A percentile compares a stretch with the other conserved stretches of the same genome.
These are phyloP conservation scores for Murraya koenigii DNA, from an alignment of 345 rosid species.

Conservation along the genomic window DNA sequence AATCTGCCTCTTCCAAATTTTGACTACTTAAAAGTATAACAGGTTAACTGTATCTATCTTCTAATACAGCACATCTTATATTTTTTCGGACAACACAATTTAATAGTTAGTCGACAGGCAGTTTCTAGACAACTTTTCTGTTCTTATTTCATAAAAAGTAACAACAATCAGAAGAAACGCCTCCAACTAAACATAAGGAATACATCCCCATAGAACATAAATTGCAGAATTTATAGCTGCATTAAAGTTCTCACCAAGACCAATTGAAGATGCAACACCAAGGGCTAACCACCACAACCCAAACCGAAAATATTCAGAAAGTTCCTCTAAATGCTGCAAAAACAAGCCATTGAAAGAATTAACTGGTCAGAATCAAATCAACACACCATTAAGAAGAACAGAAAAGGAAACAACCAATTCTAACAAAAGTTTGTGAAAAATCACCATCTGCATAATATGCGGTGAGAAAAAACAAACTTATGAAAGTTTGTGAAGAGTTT, in stretches of 20 bases:
- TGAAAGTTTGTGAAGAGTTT: neutral
- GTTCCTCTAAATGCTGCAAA: constrained; percentile 80
- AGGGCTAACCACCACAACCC: constrained; percentile 95
- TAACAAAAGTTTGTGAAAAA: neutral
- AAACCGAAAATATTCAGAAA: constrained; percentile 56
- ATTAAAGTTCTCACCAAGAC: constrained; percentile 74
- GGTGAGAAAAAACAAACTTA: neutral
- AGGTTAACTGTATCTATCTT: neutral
- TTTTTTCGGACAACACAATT: neutral
- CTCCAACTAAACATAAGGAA: neutral
- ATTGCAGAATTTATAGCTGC: neutral
- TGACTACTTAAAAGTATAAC: neutral
- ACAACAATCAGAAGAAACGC: neutral
- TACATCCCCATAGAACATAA: neutral
- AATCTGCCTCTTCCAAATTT: neutral
- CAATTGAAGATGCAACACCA: constrained; percentile 98
- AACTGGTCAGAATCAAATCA: neutral
- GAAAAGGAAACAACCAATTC: neutral
- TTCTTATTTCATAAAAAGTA: neutral
- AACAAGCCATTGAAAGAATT: constrained; percentile 16
- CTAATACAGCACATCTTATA: neutral
- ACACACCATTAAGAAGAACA: neutral
- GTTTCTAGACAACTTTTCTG: neutral
- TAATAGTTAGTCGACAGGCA: neutral
- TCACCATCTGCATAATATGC: neutral